Conservation (phyloP, 2,329 filamentous ascomycete species). For the Paradendryphiella salina region DNA sequence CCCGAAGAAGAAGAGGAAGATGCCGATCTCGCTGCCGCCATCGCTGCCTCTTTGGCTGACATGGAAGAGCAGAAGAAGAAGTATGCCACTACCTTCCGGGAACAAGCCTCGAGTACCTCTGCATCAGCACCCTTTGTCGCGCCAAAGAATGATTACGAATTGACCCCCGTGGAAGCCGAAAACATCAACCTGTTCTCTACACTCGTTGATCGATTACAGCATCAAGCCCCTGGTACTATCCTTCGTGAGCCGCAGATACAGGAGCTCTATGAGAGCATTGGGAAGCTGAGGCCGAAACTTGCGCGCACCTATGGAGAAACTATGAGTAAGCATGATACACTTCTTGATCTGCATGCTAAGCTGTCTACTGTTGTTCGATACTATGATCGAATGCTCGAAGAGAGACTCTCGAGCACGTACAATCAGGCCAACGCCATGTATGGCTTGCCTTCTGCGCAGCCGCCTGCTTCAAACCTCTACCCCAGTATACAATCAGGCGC, state of each 20-base stretch:
- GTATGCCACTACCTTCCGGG: conserved; percentile 80
- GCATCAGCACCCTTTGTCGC: conserved; percentile 54
- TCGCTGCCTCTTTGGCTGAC: conserved; percentile 89
- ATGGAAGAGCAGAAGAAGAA: conserved; percentile 98
- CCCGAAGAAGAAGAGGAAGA: conserved; percentile 81
- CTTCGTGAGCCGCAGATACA: conserved; percentile 97
- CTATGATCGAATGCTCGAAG: conserved; percentile 97
- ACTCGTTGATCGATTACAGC: conserved; percentile 89
- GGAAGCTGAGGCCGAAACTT: conserved; percentile 87
- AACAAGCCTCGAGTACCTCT: conserved; percentile 66
- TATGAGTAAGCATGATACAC: conserved; percentile 98
- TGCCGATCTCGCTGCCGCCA: conserved; percentile 88
- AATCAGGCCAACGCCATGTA: conserved; percentile 66
- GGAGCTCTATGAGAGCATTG: conserved; percentile 96
- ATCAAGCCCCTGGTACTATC: conserved; percentile 93
- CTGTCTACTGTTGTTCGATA: conserved; percentile 94
- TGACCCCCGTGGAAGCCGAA: conserved; percentile 90
- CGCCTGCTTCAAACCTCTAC: conserved; percentile 65
- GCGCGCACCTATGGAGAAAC: conserved; percentile 96
- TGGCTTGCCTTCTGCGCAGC: conserved; percentile 41
- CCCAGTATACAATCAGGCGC: conserved; percentile 60
- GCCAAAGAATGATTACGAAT: conserved; percentile 90
- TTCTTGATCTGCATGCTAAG: conserved; percentile 92
- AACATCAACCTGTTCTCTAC: conserved; percentile 97
- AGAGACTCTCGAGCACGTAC: conserved; percentile 90